Conservation (phyloP, 257 asterid genomes). For the Eucommia ulmoides region DNA sequence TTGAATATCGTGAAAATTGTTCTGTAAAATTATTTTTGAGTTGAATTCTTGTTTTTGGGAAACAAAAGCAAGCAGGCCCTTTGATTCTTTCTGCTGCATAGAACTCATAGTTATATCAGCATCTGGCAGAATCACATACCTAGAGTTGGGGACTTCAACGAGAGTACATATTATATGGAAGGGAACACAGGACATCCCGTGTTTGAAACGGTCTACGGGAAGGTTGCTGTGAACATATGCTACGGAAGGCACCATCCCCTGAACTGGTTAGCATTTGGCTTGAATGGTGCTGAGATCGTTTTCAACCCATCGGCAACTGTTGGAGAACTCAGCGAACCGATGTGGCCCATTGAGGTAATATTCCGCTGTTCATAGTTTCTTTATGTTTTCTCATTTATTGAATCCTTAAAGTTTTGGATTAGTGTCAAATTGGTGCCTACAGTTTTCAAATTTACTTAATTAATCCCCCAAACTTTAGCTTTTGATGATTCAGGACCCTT, state of each 20-base stretch:
- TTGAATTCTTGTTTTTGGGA: too few relatives aligned
- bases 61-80: too few relatives aligned
- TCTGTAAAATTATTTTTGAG: too few relatives aligned
- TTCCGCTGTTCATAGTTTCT: background rate
- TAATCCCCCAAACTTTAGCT: too few relatives aligned
- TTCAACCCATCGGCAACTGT: slow-evolving; percentile 97
- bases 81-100: slow-evolving; percentile 2
- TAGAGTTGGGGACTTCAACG: slow-evolving; percentile 95
- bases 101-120: slow-evolving; percentile 3
- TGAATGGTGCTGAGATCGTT: slow-evolving; percentile 92
- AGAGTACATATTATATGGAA: slow-evolving; percentile 96
- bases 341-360: slow-evolving; percentile 97
- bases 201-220: slow-evolving; percentile 83
- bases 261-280: slow-evolving; percentile 92
- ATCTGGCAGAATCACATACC: slow-evolving; percentile 87
- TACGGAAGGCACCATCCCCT: slow-evolving; percentile 97
- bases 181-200: slow-evolving; percentile 97
- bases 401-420: too few relatives aligned
- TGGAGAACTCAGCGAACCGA: slow-evolving; percentile 97
- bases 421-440: too few relatives aligned
- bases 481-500: too few relatives aligned
- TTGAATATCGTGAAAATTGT: too few relatives aligned
- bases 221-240: slow-evolving; percentile 86
- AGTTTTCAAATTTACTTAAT: too few relatives aligned
- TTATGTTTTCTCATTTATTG: too few relatives aligned